Percentiles rank a stretch among this genome's conserved stretches.
Conservation (phyloP, 2,329 filamentous ascomycete species). For the Cladosporium sp. region DNA sequence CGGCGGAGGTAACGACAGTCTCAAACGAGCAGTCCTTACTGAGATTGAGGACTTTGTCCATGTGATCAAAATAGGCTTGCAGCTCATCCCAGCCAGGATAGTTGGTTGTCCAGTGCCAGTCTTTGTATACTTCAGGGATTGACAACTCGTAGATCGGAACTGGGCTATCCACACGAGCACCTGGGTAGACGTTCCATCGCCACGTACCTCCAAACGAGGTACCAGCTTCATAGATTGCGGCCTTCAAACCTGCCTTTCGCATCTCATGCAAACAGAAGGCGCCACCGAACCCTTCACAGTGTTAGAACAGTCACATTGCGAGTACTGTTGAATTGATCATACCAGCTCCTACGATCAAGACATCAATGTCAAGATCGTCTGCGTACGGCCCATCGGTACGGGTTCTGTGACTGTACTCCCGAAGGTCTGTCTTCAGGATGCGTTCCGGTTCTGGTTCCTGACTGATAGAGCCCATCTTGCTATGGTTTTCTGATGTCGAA, state of each 20-base stretch:
- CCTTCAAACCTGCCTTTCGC: slow-evolving; percentile 30
- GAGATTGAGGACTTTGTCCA: slow-evolving; percentile 52
- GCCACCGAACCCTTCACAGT: slow-evolving; percentile 14
- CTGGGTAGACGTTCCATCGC: slow-evolving; percentile 33
- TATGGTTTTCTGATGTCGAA: neutral
- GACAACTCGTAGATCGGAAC: slow-evolving; percentile 28
- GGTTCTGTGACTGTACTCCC: slow-evolving; percentile 21
- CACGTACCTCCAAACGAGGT: slow-evolving; percentile 32
- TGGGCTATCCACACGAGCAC: slow-evolving; percentile 43
- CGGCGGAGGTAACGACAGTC: slow-evolving; percentile 50
- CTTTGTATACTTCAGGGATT: slow-evolving; percentile 40
- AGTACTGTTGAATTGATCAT: neutral
- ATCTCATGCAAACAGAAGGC: slow-evolving; percentile 40
- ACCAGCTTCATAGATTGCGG: slow-evolving; percentile 30
- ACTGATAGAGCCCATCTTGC: slow-evolving; percentile 6
- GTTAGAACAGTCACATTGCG: neutral
- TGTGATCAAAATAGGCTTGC: slow-evolving; percentile 56
- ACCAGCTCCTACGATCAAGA: slow-evolving; percentile 36
- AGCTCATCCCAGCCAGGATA: slow-evolving; percentile 42
- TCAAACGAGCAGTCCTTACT: slow-evolving; percentile 57
- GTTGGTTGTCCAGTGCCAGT: slow-evolving; percentile 37
- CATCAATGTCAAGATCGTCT: slow-evolving; percentile 29
- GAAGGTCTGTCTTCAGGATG: slow-evolving; percentile 24
- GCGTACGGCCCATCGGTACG: slow-evolving; percentile 23
- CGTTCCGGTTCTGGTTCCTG: slow-evolving; percentile 20